phyloP scores from a whole-genome alignment of 768 basidiomycete species.

The Boletus reticulatus region DNA sequence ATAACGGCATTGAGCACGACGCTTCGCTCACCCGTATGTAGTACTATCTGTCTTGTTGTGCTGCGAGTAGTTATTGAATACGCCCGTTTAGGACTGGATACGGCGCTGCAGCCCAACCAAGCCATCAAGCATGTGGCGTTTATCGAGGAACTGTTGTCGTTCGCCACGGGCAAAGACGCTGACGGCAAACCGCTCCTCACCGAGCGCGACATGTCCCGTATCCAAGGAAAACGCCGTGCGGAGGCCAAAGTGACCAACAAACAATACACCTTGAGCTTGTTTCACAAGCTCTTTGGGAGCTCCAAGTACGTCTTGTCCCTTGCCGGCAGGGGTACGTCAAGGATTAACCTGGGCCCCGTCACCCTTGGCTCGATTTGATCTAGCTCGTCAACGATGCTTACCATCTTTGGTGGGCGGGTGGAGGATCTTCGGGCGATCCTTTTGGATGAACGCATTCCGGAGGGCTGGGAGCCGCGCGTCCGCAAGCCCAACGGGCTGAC shows the following conservation, averaged over 20 bases:
- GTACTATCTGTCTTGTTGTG: not conserved
- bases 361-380: not conserved
- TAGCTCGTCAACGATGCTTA: slow-evolving; percentile 66
- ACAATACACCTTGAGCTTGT: slow-evolving; percentile 48
- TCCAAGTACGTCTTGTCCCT: slow-evolving; percentile 51
- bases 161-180: slow-evolving; percentile 56
- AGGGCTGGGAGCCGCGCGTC: slow-evolving; percentile 68
- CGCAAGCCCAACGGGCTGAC: slow-evolving; percentile 59
- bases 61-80: not conserved
- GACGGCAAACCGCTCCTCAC: slow-evolving; percentile 50
- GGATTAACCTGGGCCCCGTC: not conserved
- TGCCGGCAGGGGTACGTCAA: no score
- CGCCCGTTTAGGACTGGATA: slow-evolving; percentile 50
- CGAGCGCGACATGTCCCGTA: slow-evolving; percentile 55
- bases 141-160: slow-evolving; percentile 57
- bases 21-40: slow-evolving; percentile 33
- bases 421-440: slow-evolving; percentile 54
- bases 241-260: slow-evolving; percentile 55
- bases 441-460: slow-evolving; percentile 65
- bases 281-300: slow-evolving; percentile 67
- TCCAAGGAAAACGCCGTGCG: slow-evolving; percentile 58
- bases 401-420: slow-evolving; percentile 65
- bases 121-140: slow-evolving; percentile 45
- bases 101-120: slow-evolving; percentile 48
- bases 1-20: slow-evolving; percentile 54